A percentile compares a stretch with the other conserved stretches of the same genome.
These are phyloP conservation scores for Staphylotrichum tortipilum DNA, from an alignment of 495 filamentous ascomycete species.

Conservation along the genomic window DNA sequence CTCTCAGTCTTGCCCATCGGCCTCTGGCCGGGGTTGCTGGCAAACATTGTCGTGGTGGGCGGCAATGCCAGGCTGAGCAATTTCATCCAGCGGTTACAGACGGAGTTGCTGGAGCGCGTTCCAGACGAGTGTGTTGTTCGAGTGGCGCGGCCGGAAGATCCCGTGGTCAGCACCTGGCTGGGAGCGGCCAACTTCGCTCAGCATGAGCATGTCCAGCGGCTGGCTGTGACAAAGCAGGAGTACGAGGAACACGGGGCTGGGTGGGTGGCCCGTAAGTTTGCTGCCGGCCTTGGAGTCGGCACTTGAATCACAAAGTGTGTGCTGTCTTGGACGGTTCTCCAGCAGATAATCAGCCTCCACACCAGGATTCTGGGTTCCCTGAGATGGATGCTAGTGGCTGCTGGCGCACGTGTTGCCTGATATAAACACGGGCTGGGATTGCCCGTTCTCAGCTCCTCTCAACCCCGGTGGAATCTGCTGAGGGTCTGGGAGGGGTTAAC, in stretches of 20 bases:
- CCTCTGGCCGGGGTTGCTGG: slow-evolving; percentile 67
- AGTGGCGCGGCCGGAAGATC: slow-evolving; percentile 61
- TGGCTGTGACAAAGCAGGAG: slow-evolving; percentile 74
- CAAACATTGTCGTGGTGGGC: slow-evolving; percentile 83
- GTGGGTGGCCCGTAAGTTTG: slow-evolving; percentile 71
- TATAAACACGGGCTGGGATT: too few species aligned
- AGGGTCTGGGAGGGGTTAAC: too few species aligned
- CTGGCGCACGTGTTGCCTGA: too few species aligned
- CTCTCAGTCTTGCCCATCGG: slow-evolving; percentile 67
- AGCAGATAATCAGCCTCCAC: too few species aligned
- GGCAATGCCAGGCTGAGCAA: slow-evolving; percentile 74
- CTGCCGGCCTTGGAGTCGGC: slow-evolving; percentile 24
- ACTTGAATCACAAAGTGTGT: slow-evolving; percentile 8
- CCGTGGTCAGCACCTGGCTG: slow-evolving; percentile 73
- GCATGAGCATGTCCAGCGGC: slow-evolving; percentile 52
- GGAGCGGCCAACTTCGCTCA: slow-evolving; percentile 70
- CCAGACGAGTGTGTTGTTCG: slow-evolving; percentile 71
- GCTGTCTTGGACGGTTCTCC: too few species aligned
- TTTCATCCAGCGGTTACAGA: slow-evolving; percentile 74
- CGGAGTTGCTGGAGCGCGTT: slow-evolving; percentile 63
- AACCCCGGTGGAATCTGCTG: too few species aligned
- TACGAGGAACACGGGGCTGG: slow-evolving; percentile 78
- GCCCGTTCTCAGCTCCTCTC: too few species aligned
- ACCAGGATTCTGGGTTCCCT: too few species aligned
- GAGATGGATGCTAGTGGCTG: too few species aligned